A percentile compares a stretch with the other conserved stretches of the same genome.
phyloP scores from a whole-genome alignment of 2,329 filamentous ascomycete species.

The Cadophora gregata region DNA sequence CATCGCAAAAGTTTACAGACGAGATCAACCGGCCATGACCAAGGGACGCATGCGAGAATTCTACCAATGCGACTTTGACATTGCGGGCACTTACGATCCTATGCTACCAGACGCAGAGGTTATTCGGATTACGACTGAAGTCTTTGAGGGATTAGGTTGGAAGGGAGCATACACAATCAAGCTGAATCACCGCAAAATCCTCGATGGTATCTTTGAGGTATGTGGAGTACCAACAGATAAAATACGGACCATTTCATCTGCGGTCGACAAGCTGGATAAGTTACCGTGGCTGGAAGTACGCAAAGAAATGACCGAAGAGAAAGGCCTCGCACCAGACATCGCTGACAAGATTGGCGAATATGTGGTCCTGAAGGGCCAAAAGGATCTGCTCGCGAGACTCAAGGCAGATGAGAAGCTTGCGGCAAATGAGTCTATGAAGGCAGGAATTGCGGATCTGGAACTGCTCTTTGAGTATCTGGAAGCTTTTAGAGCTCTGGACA shows the following conservation, averaged over 20 bases:
- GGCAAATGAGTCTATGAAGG: slow-evolving; percentile 76
- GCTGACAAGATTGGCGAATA: slow-evolving; percentile 89
- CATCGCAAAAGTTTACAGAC: slow-evolving; percentile 88
- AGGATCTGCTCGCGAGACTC: slow-evolving; percentile 75
- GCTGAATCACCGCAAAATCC: slow-evolving; percentile 91
- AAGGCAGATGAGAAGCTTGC: slow-evolving; percentile 70
- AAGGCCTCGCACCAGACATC: slow-evolving; percentile 76
- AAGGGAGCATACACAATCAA: slow-evolving; percentile 75
- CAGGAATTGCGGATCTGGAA: slow-evolving; percentile 81
- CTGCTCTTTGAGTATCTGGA: slow-evolving; percentile 83
- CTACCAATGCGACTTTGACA: slow-evolving; percentile 97
- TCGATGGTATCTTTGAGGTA: slow-evolving; percentile 91
- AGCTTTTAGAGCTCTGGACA: slow-evolving; percentile 73
- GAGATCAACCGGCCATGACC: slow-evolving; percentile 84
- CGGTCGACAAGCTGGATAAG: slow-evolving; percentile 97
- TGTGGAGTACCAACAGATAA: slow-evolving; percentile 88
- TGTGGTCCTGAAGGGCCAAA: slow-evolving; percentile 77
- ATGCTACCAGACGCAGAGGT: slow-evolving; percentile 96
- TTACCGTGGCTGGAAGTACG: slow-evolving; percentile 87
- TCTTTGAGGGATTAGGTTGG: slow-evolving; percentile 82
- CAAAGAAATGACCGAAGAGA: slow-evolving; percentile 92
- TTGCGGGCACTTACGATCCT: slow-evolving; percentile 84
- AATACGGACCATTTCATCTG: slow-evolving; percentile 87
- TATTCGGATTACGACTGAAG: slow-evolving; percentile 81
- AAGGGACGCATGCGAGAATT: slow-evolving; percentile 96